phyloP scores from a whole-genome alignment of 73 alveolate genomes.

The Urostyla sp. region DNA sequence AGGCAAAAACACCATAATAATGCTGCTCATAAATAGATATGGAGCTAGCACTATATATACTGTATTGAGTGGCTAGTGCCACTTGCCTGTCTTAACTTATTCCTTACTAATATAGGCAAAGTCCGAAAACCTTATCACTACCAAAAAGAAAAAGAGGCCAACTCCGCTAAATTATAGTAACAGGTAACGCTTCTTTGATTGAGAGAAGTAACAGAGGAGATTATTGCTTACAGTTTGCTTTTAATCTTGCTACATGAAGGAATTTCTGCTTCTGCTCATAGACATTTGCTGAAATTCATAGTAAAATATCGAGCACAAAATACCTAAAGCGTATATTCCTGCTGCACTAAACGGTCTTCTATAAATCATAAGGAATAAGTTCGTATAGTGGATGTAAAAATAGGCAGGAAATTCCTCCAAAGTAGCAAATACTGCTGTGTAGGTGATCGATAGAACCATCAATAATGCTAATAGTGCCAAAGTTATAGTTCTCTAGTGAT shows the following conservation, averaged over 20 bases:
- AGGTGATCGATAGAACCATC: constrained; percentile 10
- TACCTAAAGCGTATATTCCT: constrained; percentile 27
- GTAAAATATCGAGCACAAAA: constrained; percentile 18
- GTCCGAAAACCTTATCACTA: constrained; percentile 29
- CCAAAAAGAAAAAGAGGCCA: background rate
- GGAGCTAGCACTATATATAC: constrained; percentile 21
- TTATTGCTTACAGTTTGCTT: too few relatives aligned
- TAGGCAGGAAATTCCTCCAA: background rate
- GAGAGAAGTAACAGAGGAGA: constrained; percentile 8
- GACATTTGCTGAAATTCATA: constrained; percentile 21
- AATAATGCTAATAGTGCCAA: background rate
- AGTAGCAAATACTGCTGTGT: background rate
- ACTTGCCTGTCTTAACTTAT: constrained; percentile 21
- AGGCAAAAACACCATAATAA: constrained; percentile 16
- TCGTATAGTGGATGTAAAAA: background rate
- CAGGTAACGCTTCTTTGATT: background rate
- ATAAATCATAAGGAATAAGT: constrained; percentile 4
- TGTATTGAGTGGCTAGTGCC: constrained; percentile 27
- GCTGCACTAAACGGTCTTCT: constrained; percentile 52
- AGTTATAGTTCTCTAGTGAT: background rate
- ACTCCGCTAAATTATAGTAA: background rate
- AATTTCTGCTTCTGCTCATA: background rate
- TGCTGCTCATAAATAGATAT: constrained; percentile 8
- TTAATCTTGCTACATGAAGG: too few relatives aligned
- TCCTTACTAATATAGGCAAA: background rate